Conservation (phyloP, 139 green algal species). For the Pycnococcus provasolii region DNA sequence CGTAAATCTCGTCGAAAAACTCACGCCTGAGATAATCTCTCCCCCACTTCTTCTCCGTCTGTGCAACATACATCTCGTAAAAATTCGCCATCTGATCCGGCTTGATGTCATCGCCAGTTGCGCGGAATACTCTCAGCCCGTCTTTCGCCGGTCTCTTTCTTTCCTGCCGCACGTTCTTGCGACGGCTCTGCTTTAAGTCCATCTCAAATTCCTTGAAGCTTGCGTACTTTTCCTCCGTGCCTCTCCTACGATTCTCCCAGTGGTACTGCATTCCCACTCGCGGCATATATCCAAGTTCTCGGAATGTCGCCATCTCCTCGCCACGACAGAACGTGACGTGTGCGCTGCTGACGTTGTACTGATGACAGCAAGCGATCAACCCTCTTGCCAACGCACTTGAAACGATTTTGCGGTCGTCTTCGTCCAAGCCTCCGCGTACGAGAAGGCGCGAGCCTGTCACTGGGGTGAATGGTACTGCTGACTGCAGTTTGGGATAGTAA, state of each 20-base stretch:
- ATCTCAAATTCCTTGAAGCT: slow-evolving; percentile 74
- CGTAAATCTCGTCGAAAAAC: slow-evolving; percentile 71
- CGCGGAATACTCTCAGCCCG: not conserved
- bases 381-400: not conserved
- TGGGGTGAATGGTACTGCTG: slow-evolving; percentile 81
- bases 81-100: slow-evolving; percentile 67
- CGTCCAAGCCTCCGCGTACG: slow-evolving; percentile 18
- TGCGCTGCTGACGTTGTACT: slow-evolving; percentile 43
- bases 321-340: slow-evolving; percentile 75
- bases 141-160: slow-evolving; percentile 46
- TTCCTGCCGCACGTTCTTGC: slow-evolving; percentile 85
- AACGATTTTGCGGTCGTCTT: slow-evolving; percentile 17
- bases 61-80: slow-evolving; percentile 63
- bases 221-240: slow-evolving; percentile 30
- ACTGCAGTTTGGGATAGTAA: slow-evolving; percentile 89
- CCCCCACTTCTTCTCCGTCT: slow-evolving; percentile 57
- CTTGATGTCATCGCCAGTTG: slow-evolving; percentile 45
- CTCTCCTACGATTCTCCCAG: slow-evolving; percentile 37
- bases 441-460: slow-evolving; percentile 58
- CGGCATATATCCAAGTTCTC: slow-evolving; percentile 50
- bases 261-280: slow-evolving; percentile 49
- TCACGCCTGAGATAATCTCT: slow-evolving; percentile 68
- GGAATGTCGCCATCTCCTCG: slow-evolving; percentile 52
- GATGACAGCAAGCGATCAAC: slow-evolving; percentile 13
- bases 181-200: slow-evolving; percentile 64